Conservation (phyloP, 208 protist genomes). For the Leptomonas pyrrhocoris region DNA sequence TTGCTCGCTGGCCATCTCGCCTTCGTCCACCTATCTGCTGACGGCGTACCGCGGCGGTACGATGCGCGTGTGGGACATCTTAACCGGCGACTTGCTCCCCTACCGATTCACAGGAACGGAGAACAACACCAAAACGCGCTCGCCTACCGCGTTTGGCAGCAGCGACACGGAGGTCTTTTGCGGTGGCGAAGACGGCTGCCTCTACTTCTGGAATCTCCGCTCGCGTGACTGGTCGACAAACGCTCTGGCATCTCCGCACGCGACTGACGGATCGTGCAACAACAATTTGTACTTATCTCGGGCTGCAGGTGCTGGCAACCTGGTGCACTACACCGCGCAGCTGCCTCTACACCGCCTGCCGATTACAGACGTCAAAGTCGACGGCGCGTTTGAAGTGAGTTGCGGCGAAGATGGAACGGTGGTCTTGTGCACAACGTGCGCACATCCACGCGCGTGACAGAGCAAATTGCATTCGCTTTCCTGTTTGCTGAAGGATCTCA, state of each 20-base stretch:
- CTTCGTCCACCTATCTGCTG: constrained; percentile 74
- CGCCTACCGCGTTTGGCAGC: constrained; percentile 59
- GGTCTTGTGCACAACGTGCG: constrained; percentile 47
- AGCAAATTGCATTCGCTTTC: not conserved
- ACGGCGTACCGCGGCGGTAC: constrained; percentile 68
- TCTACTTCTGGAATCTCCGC: constrained; percentile 76
- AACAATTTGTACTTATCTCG: constrained; percentile 15
- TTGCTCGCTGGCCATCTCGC: constrained; percentile 71
- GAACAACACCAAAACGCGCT: constrained; percentile 58
- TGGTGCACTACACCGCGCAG: constrained; percentile 27
- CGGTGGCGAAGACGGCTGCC: constrained; percentile 66
- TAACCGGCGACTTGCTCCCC: constrained; percentile 65
- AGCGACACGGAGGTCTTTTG: constrained; percentile 67
- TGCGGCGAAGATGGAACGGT: constrained; percentile 72
- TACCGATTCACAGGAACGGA: constrained; percentile 64
- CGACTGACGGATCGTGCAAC: constrained; percentile 4
- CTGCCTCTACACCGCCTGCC: constrained; percentile 54
- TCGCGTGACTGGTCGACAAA: constrained; percentile 7
- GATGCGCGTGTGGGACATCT: constrained; percentile 77
- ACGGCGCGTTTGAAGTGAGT: constrained; percentile 68
- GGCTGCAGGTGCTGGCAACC: constrained; percentile 3
- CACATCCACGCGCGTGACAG: not conserved
- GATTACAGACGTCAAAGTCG: constrained; percentile 71
- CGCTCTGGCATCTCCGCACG: not conserved
- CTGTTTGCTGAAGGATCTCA: not conserved